Conservation (phyloP, 192 early-diverging fungal genomes). For the Phycomyces nitens region DNA sequence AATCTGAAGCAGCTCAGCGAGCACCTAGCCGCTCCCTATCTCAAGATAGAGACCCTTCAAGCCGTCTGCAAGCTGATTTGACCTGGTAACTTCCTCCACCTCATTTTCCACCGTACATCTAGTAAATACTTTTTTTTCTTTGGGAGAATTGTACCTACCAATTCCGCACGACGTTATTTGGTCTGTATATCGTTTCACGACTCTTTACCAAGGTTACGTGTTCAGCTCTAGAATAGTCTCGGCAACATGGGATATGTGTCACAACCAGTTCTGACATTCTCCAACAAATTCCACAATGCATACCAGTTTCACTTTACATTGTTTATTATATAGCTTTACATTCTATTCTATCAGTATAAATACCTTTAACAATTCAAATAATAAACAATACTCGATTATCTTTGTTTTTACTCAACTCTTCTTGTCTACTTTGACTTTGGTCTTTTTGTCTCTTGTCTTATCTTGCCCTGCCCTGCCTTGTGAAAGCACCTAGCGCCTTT, state of each 20-base stretch:
- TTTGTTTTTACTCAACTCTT: too few relatives aligned
- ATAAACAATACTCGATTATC: too few relatives aligned
- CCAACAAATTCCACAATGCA: too few relatives aligned
- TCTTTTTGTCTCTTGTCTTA: too few relatives aligned
- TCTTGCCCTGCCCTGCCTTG: too few relatives aligned
- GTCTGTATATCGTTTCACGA: conserved; percentile 5
- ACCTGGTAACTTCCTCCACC: conserved; percentile 28
- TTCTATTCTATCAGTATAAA: too few relatives aligned
- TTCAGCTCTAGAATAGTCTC: conserved; percentile 7
- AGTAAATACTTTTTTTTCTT: conserved; percentile 29
- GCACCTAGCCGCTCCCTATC: neutral
- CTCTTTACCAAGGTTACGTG: conserved; percentile 8
- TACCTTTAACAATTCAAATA: too few relatives aligned
- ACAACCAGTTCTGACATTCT: neutral
- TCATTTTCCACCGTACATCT: conserved; percentile 13
- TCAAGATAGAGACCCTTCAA: conserved; percentile 35
- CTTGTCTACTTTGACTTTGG: too few relatives aligned
- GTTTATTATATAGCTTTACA: neutral
- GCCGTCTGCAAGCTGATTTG: conserved; percentile 16
- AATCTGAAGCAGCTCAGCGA: conserved; percentile 9
- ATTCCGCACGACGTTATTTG: conserved; percentile 15
- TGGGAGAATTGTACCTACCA: conserved; percentile 29
- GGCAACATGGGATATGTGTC: neutral
- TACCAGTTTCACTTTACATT: too few relatives aligned
- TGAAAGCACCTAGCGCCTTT: too few relatives aligned